Conservation (phyloP, 2,329 filamentous ascomycete species). For the Shiraia bambusicola region DNA sequence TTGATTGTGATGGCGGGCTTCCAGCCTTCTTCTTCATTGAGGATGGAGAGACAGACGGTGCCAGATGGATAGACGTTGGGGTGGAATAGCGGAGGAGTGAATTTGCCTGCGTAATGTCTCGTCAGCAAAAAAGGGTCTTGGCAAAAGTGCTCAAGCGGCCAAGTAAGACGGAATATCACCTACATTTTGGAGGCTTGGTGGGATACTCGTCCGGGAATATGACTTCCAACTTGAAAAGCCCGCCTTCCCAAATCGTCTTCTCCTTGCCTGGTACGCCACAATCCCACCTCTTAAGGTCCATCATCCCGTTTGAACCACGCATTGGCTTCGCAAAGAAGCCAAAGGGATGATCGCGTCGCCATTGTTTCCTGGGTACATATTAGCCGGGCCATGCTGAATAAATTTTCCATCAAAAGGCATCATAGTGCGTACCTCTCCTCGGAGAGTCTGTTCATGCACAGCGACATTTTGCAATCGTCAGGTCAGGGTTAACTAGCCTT, state of each 20-base stretch:
- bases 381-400: too few species aligned
- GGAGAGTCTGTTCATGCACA: conserved; percentile 73
- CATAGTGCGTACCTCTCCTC: conserved; percentile 38
- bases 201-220: conserved; percentile 97
- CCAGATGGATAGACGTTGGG: conserved; percentile 98
- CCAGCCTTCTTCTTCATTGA: conserved; percentile 99
- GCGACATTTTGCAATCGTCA: conserved; percentile 62
- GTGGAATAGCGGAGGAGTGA: conserved; percentile 92
- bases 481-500: conserved; percentile 6
- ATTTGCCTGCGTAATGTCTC: conserved; percentile 70
- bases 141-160: too few species aligned
- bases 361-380: conserved; percentile 72
- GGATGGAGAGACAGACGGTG: conserved; percentile 92
- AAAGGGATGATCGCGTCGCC: conserved; percentile 95
- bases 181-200: conserved; percentile 98
- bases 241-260: conserved; percentile 97
- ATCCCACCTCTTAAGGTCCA: conserved; percentile 95
- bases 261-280: conserved; percentile 95
- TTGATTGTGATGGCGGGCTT: conserved; percentile 98
- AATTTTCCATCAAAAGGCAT: too few species aligned
- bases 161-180: conserved; percentile 37
- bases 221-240: conserved; percentile 91
- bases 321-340: conserved; percentile 92
- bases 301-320: conserved; percentile 73
- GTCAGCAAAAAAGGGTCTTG: not conserved